Percentiles rank a stretch among this genome's conserved stretches.
These are phyloP conservation scores for Alternaria angustiovoidea DNA, from an alignment of 2,329 filamentous ascomycete genomes.

Conservation along the genomic window DNA sequence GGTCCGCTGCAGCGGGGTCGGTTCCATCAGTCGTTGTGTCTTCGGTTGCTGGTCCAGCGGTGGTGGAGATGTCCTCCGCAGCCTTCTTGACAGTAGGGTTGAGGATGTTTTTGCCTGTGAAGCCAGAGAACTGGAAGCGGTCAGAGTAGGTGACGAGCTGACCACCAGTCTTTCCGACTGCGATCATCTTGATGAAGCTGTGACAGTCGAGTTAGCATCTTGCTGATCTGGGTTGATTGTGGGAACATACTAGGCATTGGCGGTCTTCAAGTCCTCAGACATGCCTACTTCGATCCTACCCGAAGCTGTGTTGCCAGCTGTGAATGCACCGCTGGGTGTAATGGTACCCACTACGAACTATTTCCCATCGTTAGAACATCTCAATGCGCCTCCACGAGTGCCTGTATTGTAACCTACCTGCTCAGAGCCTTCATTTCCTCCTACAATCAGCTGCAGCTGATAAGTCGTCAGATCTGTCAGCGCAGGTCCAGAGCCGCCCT, in stretches of 20 bases:
- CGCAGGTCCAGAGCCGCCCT: constrained; percentile 60
- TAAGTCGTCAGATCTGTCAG: constrained; percentile 63
- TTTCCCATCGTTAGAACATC: constrained; percentile 8
- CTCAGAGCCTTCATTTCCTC: constrained; percentile 61
- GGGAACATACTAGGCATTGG: constrained; percentile 64
- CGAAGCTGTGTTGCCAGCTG: constrained; percentile 52
- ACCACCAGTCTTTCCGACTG: constrained; percentile 62
- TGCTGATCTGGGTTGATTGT: neutral
- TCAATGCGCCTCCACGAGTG: neutral
- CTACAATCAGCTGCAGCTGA: constrained; percentile 67
- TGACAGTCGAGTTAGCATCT: constrained; percentile 13
- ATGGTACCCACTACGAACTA: constrained; percentile 39
- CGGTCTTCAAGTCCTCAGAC: constrained; percentile 45
- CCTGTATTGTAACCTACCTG: constrained; percentile 53
- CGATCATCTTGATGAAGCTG: constrained; percentile 59
- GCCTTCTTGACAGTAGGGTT: constrained; percentile 55
- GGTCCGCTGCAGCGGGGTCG: constrained; percentile 38
- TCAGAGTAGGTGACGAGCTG: constrained; percentile 67
- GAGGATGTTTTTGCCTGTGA: constrained; percentile 71
- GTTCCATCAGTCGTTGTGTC: constrained; percentile 30
- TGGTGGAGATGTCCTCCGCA: constrained; percentile 33
- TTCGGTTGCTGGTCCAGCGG: constrained; percentile 37
- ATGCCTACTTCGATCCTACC: constrained; percentile 34
- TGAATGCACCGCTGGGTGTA: constrained; percentile 57
- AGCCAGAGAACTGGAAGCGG: constrained; percentile 70